Evolutionary conservation across 2,329 filamentous ascomycete genomes (phyloP), one percentile per base, ranked within the genome.

Genomic region (Gremmenia infestans): DNA sequence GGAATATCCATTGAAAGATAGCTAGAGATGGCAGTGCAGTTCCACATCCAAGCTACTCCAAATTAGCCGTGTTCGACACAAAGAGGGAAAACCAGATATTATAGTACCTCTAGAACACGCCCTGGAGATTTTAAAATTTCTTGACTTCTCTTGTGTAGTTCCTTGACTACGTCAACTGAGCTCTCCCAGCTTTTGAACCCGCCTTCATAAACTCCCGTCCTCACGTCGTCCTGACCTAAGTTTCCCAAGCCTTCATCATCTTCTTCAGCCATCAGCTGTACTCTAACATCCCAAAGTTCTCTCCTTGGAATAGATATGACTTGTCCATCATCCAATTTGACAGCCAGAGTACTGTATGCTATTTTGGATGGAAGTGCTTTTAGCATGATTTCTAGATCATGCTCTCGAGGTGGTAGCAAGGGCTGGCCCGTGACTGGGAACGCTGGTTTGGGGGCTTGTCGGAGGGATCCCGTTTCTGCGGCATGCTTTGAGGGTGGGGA

Each of bases 171-270:
- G 69, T 94, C 89, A 52, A 91, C 78, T 57, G 87, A 90, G 72
- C 89, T 92, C 74, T 94, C 89, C 89, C 89, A 94, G 66, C 87
- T 92, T 75, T 94, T 94, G 75, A 93, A 91, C 23, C 89, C 89
- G 55, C 89, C 89, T 73, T 94, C 89, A 72, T 94, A 94, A 57
- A 93, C 82, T 51, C 89, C 89, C 54, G 88, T 88, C 70, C 85
- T 87, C 61, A 94, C 85, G 71, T 94, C 89, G 60, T 88, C 84
- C 59, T 80, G 78, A 40, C 83, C 85, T 37, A 90, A 74, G 1
- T 74, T 73, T 7, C 80, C 79, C 25, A 79, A 68, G 23, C 72
- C 72, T 6, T 72, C 67, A 52, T 80, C 74, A 42, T 81, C 82
- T 40, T 83, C 83, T 69, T 86, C 83, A 49, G 88, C 87, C 85